Evolutionary conservation across 768 basidiomycete genomes (phyloP), one percentile per base, ranked within the genome.

Genomic region (Tephrocybe rancida): DNA sequence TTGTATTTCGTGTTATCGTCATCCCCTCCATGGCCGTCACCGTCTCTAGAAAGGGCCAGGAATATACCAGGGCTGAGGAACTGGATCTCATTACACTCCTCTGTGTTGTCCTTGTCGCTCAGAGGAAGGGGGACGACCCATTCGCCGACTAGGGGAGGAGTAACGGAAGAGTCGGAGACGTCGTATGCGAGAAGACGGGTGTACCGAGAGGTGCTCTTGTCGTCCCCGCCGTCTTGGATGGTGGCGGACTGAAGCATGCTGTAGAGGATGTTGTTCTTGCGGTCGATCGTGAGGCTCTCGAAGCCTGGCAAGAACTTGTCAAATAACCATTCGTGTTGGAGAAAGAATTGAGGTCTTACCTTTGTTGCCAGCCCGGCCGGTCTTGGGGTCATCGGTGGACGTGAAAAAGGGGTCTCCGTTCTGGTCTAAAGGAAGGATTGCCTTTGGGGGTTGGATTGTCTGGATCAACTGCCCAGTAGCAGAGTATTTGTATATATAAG

Each of bases 191-290:
- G 65, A 24, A 87, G 69, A 14, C 86, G 78, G 3, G 84, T 83
- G 65, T 73, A 82, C 6, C 80, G 70, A 0, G 76, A 74, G 8
- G 78, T 82, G 3, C 61, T 65, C 56, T 80, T 77, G 50, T 74
- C 67, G 34, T 61, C 57, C 0, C 82, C 82, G n/a, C 85, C 83
- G 57, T 87, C 86, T 57, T 88, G 86, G 3, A 84, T 76, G 1
- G 81, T 75, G 0, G 84, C 86, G 5, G 79, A 76, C 59, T 89
- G 87, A 1, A 88, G 73, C 60, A 87, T 75, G 0, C 78, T 84
- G 61, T 84, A 88, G 1, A 88, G 72, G 1, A 72, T 79, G 3
- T 69, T 66, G 1, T 80, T 81, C 5, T 70, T 60, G 0, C 76
- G 59, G 52, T 81, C 80, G 3, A 79, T 50, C 0, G 86, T 85